A percentile compares a stretch with the other conserved stretches of the same genome.
phyloP scores from a whole-genome alignment of 345 rosid genomes.

The Eucalyptus sp. region DNA sequence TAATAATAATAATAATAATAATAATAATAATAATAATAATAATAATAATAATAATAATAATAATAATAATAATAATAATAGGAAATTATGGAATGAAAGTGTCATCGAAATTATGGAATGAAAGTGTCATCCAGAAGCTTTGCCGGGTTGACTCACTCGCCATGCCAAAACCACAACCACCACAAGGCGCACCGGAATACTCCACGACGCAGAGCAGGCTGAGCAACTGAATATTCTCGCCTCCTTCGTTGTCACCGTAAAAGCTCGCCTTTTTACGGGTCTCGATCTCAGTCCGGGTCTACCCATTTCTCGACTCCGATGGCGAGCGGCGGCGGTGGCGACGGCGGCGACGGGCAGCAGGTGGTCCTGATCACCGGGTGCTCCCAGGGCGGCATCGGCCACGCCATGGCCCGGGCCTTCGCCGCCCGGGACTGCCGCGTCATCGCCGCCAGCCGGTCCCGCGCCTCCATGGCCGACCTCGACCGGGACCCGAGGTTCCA shows the following conservation, averaged over 20 bases:
- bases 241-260: not conserved
- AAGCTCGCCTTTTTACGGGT: not conserved
- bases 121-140: not conserved
- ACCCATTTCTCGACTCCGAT: not conserved
- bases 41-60: no score
- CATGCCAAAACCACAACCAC: not conserved
- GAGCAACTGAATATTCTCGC: not conserved
- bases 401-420: constrained; percentile 74
- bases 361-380: constrained; percentile 84
- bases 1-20: no score
- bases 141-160: not conserved
- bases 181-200: not conserved
- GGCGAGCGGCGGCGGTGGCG: not conserved
- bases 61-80: no score
- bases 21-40: no score
- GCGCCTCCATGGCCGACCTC: constrained; percentile 53
- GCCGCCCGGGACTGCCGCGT: constrained; percentile 49
- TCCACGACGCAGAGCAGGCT: not conserved
- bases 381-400: constrained; percentile 76
- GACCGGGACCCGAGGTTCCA: constrained; percentile 50
- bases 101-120: not conserved
- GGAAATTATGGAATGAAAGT: not conserved
- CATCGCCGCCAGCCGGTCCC: constrained; percentile 63
- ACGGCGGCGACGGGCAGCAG: not conserved
- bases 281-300: no score